Evolutionary conservation across 306 rosid genomes (phyloP).

Genomic region (Corylus americana): DNA sequence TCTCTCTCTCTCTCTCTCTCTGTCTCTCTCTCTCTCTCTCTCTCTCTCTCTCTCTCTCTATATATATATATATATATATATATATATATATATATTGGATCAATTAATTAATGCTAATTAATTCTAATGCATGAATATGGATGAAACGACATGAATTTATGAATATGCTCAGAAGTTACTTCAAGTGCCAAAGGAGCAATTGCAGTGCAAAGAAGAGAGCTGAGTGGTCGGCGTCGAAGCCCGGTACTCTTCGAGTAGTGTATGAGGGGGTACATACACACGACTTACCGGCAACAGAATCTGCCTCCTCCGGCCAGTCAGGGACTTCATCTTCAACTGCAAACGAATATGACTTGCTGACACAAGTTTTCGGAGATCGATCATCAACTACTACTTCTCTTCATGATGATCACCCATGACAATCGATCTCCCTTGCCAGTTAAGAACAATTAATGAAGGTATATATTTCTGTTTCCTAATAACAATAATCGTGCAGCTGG

Average conservation of each 20-base stretch:
- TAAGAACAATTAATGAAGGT: no score
- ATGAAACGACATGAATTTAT: no score
- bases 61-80: no score
- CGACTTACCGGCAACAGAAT: background rate
- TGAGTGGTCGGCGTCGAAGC: background rate
- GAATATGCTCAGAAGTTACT: background rate
- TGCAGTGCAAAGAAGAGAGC: background rate
- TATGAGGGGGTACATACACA: constrained; percentile 2
- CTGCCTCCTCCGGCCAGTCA: background rate
- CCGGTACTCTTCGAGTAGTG: background rate
- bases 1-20: no score
- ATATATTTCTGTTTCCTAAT: no score
- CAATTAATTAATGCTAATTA: no score
- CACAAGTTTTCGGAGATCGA: constrained; percentile 8
- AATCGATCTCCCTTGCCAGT: no score
- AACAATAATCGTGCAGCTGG: no score
- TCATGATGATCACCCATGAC: background rate
- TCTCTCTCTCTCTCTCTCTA: no score
- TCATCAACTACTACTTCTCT: background rate
- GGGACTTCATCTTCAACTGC: background rate
- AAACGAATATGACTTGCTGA: constrained; percentile 1
- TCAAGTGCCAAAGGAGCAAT: constrained; percentile 4
- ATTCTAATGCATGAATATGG: no score
- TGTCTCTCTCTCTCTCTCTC: no score
- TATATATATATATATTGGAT: no score